Percentiles rank a stretch among this genome's conserved stretches.
These are phyloP conservation scores for Eimeria zaria DNA, from an alignment of 169 alveolate species.

Conservation along the genomic window DNA sequence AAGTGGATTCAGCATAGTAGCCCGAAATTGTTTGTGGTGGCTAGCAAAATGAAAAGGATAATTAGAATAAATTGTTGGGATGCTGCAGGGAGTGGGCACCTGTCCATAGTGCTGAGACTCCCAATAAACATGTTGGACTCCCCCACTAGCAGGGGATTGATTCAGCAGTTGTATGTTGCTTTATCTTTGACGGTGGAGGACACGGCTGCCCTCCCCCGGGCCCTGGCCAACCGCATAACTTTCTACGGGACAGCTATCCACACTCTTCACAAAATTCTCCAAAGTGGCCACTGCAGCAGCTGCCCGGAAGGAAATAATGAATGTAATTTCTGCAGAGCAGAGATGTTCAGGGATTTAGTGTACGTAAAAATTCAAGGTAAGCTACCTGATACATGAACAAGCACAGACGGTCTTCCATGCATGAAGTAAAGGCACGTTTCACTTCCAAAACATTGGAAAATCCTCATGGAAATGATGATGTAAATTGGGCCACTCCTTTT, in stretches of 20 bases:
- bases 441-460: neutral
- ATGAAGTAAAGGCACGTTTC: neutral
- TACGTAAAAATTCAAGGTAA: slow-evolving; percentile 52
- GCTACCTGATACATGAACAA: neutral
- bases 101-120: slow-evolving; percentile 22
- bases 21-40: neutral
- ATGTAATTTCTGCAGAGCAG: slow-evolving; percentile 67
- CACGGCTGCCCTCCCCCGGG: slow-evolving; percentile 28
- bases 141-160: slow-evolving; percentile 41
- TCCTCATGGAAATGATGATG: no score
- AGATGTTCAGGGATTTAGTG: slow-evolving; percentile 67
- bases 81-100: slow-evolving; percentile 39
- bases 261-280: slow-evolving; percentile 57
- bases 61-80: neutral
- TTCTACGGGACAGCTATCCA: slow-evolving; percentile 58
- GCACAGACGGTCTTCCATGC: no score
- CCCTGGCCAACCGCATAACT: slow-evolving; percentile 47
- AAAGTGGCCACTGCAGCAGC: slow-evolving; percentile 65
- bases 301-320: slow-evolving; percentile 1
- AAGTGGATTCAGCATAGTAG: neutral
- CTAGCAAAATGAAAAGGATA: neutral
- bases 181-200: slow-evolving; percentile 42
- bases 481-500: neutral
- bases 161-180: slow-evolving; percentile 51
- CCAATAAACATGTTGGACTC: slow-evolving; percentile 59